Conservation (phyloP, 148 eudicot genomes). For the Silene conica region DNA sequence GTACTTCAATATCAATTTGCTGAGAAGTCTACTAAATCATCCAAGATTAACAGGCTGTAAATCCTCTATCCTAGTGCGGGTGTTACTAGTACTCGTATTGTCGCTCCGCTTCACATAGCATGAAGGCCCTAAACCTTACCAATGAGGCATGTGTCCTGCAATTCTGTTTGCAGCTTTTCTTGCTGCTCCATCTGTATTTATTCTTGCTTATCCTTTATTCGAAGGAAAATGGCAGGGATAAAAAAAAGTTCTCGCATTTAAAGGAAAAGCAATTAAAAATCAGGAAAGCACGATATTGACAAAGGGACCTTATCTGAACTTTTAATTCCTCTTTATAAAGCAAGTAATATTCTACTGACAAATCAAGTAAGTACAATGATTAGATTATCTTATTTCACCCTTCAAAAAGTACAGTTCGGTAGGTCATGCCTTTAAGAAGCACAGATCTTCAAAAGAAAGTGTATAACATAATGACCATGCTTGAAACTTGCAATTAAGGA, state of each 20-base stretch:
- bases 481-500: conserved; percentile 3
- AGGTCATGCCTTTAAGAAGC: background rate
- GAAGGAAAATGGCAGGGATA: too few relatives aligned
- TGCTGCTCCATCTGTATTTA: too few relatives aligned
- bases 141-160: too few relatives aligned
- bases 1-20: too few relatives aligned
- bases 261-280: background rate
- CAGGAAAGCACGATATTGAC: background rate
- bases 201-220: too few relatives aligned
- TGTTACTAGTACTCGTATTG: too few relatives aligned
- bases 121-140: too few relatives aligned
- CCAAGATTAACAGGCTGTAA: too few relatives aligned
- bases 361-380: background rate
- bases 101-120: too few relatives aligned
- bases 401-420: background rate
- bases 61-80: too few relatives aligned
- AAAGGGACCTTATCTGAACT: background rate
- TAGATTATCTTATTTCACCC: background rate
- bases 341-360: background rate
- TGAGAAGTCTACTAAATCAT: too few relatives aligned
- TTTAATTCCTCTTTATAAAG: background rate
- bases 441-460: background rate
- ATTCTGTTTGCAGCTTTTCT: too few relatives aligned
- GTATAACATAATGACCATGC: background rate
- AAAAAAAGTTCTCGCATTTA: background rate